phyloP scores from a whole-genome alignment of 2,329 filamentous ascomycete genomes.

The Aspergillus sergii region DNA sequence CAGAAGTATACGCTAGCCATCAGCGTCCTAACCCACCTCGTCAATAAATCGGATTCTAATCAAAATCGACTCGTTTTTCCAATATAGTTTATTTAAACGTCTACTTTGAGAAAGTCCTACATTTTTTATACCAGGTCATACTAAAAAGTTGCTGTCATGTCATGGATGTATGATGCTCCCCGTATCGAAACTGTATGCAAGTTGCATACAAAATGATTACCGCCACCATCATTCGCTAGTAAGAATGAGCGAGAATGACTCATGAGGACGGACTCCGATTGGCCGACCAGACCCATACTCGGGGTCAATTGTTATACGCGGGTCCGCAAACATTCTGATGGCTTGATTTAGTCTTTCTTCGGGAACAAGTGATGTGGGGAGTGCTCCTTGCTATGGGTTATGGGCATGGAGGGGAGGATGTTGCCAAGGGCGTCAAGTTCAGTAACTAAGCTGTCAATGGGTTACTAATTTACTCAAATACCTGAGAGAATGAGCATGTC shows the following conservation, averaged over 20 bases:
- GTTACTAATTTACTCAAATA: background rate
- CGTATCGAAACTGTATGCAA: constrained; percentile 7
- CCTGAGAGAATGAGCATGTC: background rate
- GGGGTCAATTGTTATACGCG: background rate
- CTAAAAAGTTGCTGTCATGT: background rate
- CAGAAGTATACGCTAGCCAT: background rate
- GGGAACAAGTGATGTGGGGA: background rate
- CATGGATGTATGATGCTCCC: background rate
- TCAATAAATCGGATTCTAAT: background rate
- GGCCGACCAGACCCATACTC: background rate
- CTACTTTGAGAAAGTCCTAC: background rate
- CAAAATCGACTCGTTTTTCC: background rate
- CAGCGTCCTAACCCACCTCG: background rate
- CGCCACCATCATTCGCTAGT: background rate
- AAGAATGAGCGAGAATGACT: constrained; percentile 16
- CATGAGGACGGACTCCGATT: background rate
- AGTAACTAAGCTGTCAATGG: background rate
- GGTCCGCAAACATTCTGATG: background rate
- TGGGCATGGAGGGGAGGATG: too few species aligned
- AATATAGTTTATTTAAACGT: background rate
- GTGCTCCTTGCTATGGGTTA: too few species aligned
- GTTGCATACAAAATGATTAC: constrained; percentile 8
- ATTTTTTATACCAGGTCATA: too few species aligned
- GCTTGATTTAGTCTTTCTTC: background rate
- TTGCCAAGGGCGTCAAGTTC: too few species aligned